Evolutionary conservation across 805 yeast genomes (phyloP), one percentile per base, ranked within the genome.

Genomic region (Metschnikowia chrysomelidarum): DNA sequence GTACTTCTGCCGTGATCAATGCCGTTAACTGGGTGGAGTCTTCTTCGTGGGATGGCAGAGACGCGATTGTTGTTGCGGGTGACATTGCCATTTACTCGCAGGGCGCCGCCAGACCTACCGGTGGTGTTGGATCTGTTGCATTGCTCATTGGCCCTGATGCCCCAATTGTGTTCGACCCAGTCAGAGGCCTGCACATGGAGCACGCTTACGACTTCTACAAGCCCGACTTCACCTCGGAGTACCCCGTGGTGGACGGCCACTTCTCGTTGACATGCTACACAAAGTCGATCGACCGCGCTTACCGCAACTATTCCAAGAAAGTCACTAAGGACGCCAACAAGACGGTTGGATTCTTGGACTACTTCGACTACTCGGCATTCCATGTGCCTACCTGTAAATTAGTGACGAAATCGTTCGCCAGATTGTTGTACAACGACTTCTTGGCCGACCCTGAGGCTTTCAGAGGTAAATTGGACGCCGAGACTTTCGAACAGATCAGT

Each of bases 91-190:
- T 93, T 51, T 93, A 93, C 67, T 88, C 89, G 54, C 78, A 89
- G 69, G 98, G 98, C 61, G 83, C 95, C 24, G 98, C 98, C 38
- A 83, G 98, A 75, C 98, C 98, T 58, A 93, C 98, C 35, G 98
- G 98, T 64, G 98, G 98, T 71, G 97, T 95, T 36, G 98, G 98
- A 60, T 75, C 94, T 30, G 94, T 91, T 42, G 98, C 98, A 27
- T 54, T 93, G 59, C 78, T 85, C 60, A 86, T 93, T 54, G 98
- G 98, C 33, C 96, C 98, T 34, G 95, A 93, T 59, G 97, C 98
- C 25, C 98, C 98, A 49, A 75, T 93, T 50, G 96, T 87, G 25
- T 81, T 93, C 53, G 98, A 93, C 53, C 68, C 82, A 28, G 76
- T 79, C 41, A 87, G 93, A 69, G 98, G 98, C 46, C 76, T 95